Percentiles rank a stretch among this genome's conserved stretches.
Conservation (phyloP, 306 rosid genomes). For the Castanopsis chinensis region DNA sequence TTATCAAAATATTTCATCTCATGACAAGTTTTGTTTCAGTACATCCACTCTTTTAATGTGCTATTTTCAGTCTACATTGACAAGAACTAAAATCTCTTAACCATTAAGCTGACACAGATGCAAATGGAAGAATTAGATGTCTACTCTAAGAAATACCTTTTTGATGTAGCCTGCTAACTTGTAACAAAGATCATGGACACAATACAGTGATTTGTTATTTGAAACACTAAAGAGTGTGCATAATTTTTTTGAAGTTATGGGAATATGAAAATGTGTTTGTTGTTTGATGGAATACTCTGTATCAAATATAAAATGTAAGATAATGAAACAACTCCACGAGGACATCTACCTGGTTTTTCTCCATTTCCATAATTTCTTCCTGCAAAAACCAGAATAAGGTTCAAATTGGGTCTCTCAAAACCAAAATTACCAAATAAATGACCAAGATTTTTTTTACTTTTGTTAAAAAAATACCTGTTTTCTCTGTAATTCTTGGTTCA, state of each 20-base stretch:
- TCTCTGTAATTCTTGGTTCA: conserved; percentile 65
- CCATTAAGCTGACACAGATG: background rate
- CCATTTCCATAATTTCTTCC: conserved; percentile 64
- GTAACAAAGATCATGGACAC: background rate
- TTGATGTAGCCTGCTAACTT: background rate
- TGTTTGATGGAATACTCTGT: background rate
- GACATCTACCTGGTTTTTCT: conserved; percentile 61
- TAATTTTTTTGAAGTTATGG: background rate
- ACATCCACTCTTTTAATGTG: background rate
- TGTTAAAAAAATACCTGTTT: conserved; percentile 55
- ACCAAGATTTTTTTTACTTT: background rate
- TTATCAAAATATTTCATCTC: background rate
- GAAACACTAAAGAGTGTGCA: background rate
- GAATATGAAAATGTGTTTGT: background rate
- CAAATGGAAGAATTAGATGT: background rate
- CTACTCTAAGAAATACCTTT: background rate
- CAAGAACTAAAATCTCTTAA: background rate
- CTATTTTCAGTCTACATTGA: background rate
- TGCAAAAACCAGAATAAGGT: conserved; percentile 37
- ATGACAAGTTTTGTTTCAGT: background rate
- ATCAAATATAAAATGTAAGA: background rate
- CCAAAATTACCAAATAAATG: background rate
- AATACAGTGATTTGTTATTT: background rate
- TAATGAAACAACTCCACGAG: background rate
- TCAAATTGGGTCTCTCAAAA: conserved; percentile 13